These are phyloP conservation scores for Biscogniauxia sp. DNA, from an alignment of 2,329 filamentous ascomycete genomes.

Conservation along the genomic window DNA sequence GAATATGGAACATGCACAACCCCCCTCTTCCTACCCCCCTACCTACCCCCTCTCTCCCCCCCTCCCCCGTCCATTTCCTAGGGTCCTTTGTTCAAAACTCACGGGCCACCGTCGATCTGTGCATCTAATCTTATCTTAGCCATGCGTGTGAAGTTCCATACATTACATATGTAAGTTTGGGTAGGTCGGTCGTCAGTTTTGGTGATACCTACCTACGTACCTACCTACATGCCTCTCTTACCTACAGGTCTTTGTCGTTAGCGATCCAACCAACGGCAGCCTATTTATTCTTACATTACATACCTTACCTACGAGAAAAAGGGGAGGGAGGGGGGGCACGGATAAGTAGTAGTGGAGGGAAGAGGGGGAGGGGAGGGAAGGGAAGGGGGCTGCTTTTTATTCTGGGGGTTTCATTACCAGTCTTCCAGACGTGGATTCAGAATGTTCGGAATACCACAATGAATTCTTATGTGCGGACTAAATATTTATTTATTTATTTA, in stretches of 20 bases:
- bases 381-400: background rate
- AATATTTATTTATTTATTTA: too few relatives aligned
- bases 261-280: background rate
- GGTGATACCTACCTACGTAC: background rate
- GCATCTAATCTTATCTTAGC: conserved; percentile 6
- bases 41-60: too few relatives aligned
- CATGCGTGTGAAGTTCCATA: background rate
- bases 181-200: background rate
- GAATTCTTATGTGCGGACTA: too few relatives aligned
- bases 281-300: background rate
- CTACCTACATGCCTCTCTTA: too few relatives aligned
- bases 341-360: too few relatives aligned
- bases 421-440: background rate
- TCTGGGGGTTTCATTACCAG: background rate
- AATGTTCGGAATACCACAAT: background rate
- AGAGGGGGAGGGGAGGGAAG: too few relatives aligned
- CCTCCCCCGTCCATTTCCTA: background rate
- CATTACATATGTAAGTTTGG: background rate
- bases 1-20: too few relatives aligned
- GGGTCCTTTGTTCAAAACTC: conserved; percentile 1
- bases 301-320: background rate
- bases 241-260: background rate
- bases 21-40: too few relatives aligned
- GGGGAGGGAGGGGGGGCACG: too few relatives aligned
- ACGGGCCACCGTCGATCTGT: conserved; percentile 13